Base-by-base conservation (phyloP, 495 filamentous ascomycete species). In the Melanomma pulvis-pyrius region DNA sequence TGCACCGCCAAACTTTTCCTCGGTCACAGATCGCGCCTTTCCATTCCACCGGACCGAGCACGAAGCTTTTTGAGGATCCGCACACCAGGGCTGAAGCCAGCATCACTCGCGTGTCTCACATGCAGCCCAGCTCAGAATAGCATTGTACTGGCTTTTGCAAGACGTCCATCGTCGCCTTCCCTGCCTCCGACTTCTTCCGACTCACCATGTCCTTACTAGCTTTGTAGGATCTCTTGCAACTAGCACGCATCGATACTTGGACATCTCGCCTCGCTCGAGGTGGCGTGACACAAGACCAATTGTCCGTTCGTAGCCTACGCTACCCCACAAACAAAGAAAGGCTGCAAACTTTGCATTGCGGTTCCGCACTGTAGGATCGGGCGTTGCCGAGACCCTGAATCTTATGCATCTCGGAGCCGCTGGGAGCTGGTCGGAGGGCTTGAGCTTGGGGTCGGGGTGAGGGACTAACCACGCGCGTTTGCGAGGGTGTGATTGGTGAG, bases 371-470 rank as follows among this genome's bases (percentile, higher is more conserved):
- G 8, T 15, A 44, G 39, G 39, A 44, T 29, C 6, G 29, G 2
- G 28, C 26, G 8, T 57, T 57, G 53, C 53, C 29, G 53, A 57
- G 53, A 19, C 53, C 53, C 53, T 30, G 53, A 30, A 41, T 57
- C 30, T 3, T 15, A 7, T 57, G 17, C 29, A 21, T 34, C 29
- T 41, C 32, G 53, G 53, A 53, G 22, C n/a, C n/a, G n/a, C n/a
- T n/a, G n/a, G n/a, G n/a, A n/a, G n/a, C n/a, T n/a, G n/a, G n/a
- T n/a, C n/a, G n/a, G n/a, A n/a, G n/a, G n/a, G n/a, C n/a, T n/a
- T n/a, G n/a, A n/a, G n/a, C n/a, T n/a, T n/a, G n/a, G n/a, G n/a
- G n/a, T n/a, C n/a, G n/a, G n/a, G n/a, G n/a, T n/a, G n/a, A n/a
- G n/a, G n/a, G n/a, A n/a, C n/a, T n/a, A n/a, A n/a, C n/a, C n/a